Evolutionary conservation across 768 basidiomycete genomes (phyloP).

Genomic region (Rhodotorula babjevae): DNA sequence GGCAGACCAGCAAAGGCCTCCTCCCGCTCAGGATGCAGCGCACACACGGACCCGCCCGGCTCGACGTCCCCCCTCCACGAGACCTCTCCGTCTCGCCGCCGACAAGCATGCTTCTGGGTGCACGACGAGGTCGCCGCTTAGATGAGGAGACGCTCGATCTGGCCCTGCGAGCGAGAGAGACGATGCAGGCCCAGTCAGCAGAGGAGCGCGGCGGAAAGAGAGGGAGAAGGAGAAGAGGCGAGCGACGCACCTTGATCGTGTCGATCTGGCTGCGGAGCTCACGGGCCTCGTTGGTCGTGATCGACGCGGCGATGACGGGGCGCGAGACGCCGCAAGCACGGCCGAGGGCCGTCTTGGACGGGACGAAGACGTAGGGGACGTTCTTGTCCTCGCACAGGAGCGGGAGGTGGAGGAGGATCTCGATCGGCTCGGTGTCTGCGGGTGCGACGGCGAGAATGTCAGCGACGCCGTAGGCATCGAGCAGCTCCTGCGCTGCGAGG

Average conservation of each 20-base stretch:
- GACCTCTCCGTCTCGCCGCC: not conserved
- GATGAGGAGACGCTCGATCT: conserved; percentile 51
- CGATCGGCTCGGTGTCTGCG: conserved; percentile 89
- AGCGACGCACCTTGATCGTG: conserved; percentile 60
- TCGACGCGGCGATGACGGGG: conserved; percentile 88
- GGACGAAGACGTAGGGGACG: conserved; percentile 75
- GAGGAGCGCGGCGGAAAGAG: too few species aligned
- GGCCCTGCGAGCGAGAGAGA: conserved; percentile 40
- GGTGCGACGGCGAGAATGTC: conserved; percentile 38
- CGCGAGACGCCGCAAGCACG: conserved; percentile 92
- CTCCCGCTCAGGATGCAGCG: not conserved
- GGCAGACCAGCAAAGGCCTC: conserved; percentile 20
- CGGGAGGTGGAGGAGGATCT: conserved; percentile 93
- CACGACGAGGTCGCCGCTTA: conserved; percentile 32
- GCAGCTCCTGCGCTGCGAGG: too few species aligned
- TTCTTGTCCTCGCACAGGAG: conserved; percentile 98
- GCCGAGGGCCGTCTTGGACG: conserved; percentile 89
- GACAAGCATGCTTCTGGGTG: not conserved
- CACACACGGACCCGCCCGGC: not conserved
- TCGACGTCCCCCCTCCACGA: not conserved
- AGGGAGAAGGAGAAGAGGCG: not conserved
- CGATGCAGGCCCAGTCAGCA: not conserved
- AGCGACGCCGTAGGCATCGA: too few species aligned
- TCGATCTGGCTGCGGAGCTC: conserved; percentile 85
- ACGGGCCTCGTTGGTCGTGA: conserved; percentile 91